Evolutionary conservation across 331 rosid genomes (phyloP).

Genomic region (Dryas integrifolia): DNA sequence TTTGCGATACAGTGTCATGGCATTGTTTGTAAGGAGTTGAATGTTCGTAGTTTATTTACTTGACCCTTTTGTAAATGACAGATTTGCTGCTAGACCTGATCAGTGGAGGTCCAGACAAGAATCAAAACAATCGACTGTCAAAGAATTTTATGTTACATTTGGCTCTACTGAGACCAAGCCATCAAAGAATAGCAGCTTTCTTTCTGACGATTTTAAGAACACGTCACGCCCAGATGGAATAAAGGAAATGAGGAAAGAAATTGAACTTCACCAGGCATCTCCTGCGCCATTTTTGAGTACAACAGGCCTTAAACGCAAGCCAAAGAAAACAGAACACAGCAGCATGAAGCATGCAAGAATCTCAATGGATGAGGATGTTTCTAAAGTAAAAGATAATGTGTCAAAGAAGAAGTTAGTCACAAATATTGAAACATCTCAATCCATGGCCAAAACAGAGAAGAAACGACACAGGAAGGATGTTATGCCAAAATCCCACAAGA

Average conservation of each 20-base stretch:
- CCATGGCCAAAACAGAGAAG: conserved; percentile 17
- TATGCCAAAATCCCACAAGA: conserved; percentile 27
- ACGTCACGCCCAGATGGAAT: conserved; percentile 40
- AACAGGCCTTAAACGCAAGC: conserved; percentile 44
- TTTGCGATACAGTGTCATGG: conserved; percentile 3
- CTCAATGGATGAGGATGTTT: conserved; percentile 34
- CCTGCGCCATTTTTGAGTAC: conserved; percentile 60
- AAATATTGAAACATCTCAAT: conserved; percentile 18
- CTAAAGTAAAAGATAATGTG: conserved; percentile 35
- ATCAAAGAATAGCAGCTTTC: conserved; percentile 41
- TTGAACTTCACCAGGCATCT: conserved; percentile 49
- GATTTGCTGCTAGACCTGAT: conserved; percentile 73
- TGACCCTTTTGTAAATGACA: conserved; percentile 25
- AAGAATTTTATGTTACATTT: conserved; percentile 64
- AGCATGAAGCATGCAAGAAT: conserved; percentile 32
- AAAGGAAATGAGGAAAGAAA: conserved; percentile 64
- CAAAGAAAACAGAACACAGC: conserved; percentile 35
- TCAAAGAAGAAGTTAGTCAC: conserved; percentile 27
- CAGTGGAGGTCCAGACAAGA: conserved; percentile 86
- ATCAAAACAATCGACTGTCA: conserved; percentile 69
- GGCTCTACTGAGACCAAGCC: conserved; percentile 55
- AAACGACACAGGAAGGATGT: conserved; percentile 43
- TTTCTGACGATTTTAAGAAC: conserved; percentile 41
- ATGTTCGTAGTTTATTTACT: conserved; percentile 9
- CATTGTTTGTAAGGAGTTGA: conserved; percentile 22